These are phyloP conservation scores for Rhizopus stolonifer DNA, from an alignment of 371 early-diverging fungal genomes.

Conservation along the genomic window DNA sequence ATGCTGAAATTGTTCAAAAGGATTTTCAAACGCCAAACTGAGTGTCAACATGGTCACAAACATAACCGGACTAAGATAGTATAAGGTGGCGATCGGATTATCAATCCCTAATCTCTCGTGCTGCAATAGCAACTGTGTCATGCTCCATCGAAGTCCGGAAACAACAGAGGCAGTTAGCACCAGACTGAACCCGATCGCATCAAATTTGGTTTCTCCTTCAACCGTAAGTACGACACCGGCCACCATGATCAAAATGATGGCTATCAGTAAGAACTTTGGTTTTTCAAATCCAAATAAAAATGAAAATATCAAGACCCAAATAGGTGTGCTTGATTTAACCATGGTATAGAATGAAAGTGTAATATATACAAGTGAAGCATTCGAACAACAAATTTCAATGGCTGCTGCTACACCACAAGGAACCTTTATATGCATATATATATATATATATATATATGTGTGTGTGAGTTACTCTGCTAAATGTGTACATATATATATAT, in stretches of 20 bases:
- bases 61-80: constrained; percentile 72
- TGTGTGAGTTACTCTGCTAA: too few species aligned
- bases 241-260: constrained; percentile 75
- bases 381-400: constrained; percentile 88
- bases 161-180: constrained; percentile 74
- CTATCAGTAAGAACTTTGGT: constrained; percentile 59
- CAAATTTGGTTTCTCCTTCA: constrained; percentile 72
- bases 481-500: not conserved
- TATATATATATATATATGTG: too few species aligned
- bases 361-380: constrained; percentile 77
- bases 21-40: constrained; percentile 58
- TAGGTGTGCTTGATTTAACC: constrained; percentile 86
- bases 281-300: constrained; percentile 84
- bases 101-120: constrained; percentile 65
- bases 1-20: constrained; percentile 49
- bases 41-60: constrained; percentile 54
- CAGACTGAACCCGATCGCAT: constrained; percentile 59
- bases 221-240: constrained; percentile 85
- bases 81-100: constrained; percentile 75
- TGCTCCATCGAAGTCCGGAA: constrained; percentile 79
- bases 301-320: constrained; percentile 87
- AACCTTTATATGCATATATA: constrained; percentile 30
- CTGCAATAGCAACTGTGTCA: constrained; percentile 81
- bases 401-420: constrained; percentile 91
- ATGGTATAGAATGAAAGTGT: constrained; percentile 91